Base-by-base conservation (phyloP, 2,329 filamentous ascomycete species). In the Pseudonectria buxi region DNA sequence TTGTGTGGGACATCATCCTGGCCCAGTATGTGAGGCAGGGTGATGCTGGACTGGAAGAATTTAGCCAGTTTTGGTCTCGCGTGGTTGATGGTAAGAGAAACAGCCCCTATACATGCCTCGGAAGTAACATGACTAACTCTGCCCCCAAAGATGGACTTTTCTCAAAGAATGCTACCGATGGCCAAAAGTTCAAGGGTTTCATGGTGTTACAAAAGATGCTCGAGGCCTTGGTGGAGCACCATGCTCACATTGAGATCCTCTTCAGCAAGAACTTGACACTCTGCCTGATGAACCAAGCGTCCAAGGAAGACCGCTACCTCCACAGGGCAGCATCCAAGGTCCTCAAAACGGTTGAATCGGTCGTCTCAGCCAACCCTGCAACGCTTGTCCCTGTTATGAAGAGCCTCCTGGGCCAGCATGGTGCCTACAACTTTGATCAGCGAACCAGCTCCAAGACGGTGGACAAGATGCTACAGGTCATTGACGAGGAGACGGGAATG, bases 181-280 rank as follows among this genome's bases (percentile, higher is more conserved):
- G 89, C 49, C 83, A 94, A 37, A 96, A 95, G 61, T 87, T 86
- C 53, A 88, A 87, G 60, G 92, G 92, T 0, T 90, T 96, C 62
- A 78, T 89, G 51, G 74, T 96, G 3, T 86, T 95, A 52, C 79
- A 83, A 50, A 86, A 83, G 53, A 76, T 88, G 49, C 64, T 95
- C 4, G 64, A 72, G 29, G 65, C 66, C 4, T 60, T 74, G 7
- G 65, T 68, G 24, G 68, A 51, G 55, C 75, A 58, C 14, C 53
- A 53, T 13, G 34, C 46, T 37, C 73, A 71, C 49, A 74, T 65
- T 34, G 70, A 59, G 44, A 69, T 61, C 7, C 67, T 95, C 1
- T 94, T 96, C 57, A 88, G 85, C 50, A 78, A 81, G 43, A 94
- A 95, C 50, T 67, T 95, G 14, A 79, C 94, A 63, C 74, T 78